Evolutionary conservation across 768 basidiomycete genomes (phyloP), one percentile per base, ranked within the genome.

Genomic region (Coprinopsis strossmayeri): DNA sequence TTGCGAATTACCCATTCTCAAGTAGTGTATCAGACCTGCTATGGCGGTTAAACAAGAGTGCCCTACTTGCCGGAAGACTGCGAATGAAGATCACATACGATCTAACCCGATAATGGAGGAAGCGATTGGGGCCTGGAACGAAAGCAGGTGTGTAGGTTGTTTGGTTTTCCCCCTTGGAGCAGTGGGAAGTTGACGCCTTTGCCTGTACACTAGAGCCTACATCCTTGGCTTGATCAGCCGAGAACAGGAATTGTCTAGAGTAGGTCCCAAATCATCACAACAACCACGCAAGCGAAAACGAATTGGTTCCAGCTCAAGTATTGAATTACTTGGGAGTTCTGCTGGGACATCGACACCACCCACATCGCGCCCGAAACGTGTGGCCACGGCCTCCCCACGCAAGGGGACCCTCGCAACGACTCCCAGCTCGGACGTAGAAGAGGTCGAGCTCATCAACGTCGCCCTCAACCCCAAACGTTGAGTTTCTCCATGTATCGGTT

Each of bases 71-170:
- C 73, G 84, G 17, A 79, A 80, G 55, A 50, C 62, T 17, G 58
- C 75, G 0, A 71, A 70, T 11, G 87, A 90, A 59, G 73, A 72
- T 2, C 78, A 84, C 38, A 67, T 92, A 47, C 67, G 86, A 54
- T 73, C 78, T 30, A 87, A 87, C 58, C 68, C 77, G n/a, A 72
- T 67, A n/a, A 60, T 91, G 38, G 90, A 88, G 61, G 83, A 80
- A 51, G 74, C 73, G 10, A 76, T 87, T 2, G 64, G 69, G n/a
- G 71, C 79, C n/a, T 92, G 89, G 87, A 78, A 77, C 51, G 63
- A 62, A 28, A 78, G 82, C 18, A 79, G 90, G 89, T 90, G 53
- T 45, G 72, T 49, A 2, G 26, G 3, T 24, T 39, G 28, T 5
- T 30, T 35, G 20, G 39, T 34, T 26, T 28, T 13, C 41, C 4